These are phyloP conservation scores for Arxiozyma telluris DNA, from an alignment of 1,139 yeast species.

Conservation along the genomic window DNA sequence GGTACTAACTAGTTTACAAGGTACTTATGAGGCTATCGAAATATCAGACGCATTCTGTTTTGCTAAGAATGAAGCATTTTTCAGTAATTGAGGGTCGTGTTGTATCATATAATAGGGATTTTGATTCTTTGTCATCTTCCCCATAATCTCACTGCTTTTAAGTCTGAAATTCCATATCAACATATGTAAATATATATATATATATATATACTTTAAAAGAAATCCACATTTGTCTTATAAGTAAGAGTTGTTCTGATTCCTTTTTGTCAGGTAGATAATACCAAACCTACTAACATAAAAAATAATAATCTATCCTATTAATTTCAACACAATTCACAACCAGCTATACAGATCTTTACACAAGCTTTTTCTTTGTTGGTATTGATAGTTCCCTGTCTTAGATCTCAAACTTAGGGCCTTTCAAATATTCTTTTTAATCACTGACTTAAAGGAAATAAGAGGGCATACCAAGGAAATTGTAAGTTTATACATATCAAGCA, in stretches of 20 bases:
- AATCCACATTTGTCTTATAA: not conserved
- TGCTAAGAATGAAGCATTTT: conserved; percentile 34
- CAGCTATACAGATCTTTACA: too few species aligned
- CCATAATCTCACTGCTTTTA: not conserved
- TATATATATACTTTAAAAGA: not conserved
- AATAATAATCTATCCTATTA: too few species aligned
- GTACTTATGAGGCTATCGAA: conserved; percentile 87
- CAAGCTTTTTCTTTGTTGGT: not conserved
- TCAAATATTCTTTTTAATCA: too few species aligned
- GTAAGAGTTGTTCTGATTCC: not conserved
- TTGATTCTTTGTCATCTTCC: not conserved
- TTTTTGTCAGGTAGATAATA: too few species aligned
- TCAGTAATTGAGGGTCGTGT: conserved; percentile 9
- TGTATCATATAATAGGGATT: not conserved
- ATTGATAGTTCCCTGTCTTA: not conserved
- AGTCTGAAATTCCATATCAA: not conserved
- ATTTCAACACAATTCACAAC: not conserved
- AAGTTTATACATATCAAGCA: too few species aligned
- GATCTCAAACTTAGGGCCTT: too few species aligned
- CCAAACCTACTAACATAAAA: too few species aligned
- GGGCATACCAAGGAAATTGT: too few species aligned
- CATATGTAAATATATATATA: not conserved
- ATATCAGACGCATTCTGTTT: conserved; percentile 74
- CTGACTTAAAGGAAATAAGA: too few species aligned
- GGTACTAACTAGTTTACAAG: conserved; percentile 75